phyloP scores from a whole-genome alignment of 2,329 filamentous ascomycete genomes.

The Cordyceps militaris region DNA sequence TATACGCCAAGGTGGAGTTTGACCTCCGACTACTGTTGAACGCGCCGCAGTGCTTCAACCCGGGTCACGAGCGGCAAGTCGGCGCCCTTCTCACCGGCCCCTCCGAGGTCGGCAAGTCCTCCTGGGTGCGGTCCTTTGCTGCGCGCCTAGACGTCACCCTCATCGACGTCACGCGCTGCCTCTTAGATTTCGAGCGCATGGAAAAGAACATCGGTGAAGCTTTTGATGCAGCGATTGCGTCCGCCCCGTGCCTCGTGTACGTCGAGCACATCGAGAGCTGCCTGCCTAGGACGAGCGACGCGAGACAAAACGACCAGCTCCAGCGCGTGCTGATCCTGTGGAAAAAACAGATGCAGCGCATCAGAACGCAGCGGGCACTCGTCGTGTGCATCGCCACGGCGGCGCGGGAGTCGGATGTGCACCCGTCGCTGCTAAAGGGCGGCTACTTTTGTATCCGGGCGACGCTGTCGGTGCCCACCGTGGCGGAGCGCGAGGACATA shows the following conservation, averaged over 20 bases:
- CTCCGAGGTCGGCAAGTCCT: slow-evolving; percentile 73
- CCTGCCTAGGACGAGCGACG: slow-evolving; percentile 67
- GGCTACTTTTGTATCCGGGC: slow-evolving; percentile 79
- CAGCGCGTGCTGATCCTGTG: slow-evolving; percentile 80
- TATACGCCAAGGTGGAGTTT: slow-evolving; percentile 19
- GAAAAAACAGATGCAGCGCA: slow-evolving; percentile 76
- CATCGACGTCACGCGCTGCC: slow-evolving; percentile 43
- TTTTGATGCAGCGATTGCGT: slow-evolving; percentile 70
- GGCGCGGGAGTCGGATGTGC: slow-evolving; percentile 78
- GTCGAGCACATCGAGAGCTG: slow-evolving; percentile 81
- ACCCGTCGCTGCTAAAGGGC: slow-evolving; percentile 66
- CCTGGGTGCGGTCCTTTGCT: slow-evolving; percentile 67
- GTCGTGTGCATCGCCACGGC: slow-evolving; percentile 87
- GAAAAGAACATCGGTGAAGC: slow-evolving; percentile 34
- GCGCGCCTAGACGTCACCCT: slow-evolving; percentile 67
- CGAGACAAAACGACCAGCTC: slow-evolving; percentile 88
- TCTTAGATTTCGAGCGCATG: slow-evolving; percentile 32
- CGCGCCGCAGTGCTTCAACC: slow-evolving; percentile 17
- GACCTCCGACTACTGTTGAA: slow-evolving; percentile 17
- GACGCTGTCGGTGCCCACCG: slow-evolving; percentile 80
- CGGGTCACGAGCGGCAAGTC: slow-evolving; percentile 12
- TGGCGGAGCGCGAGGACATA: slow-evolving; percentile 61
- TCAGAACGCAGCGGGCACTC: slow-evolving; percentile 63
- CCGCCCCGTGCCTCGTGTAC: slow-evolving; percentile 85
- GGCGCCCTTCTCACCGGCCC: slow-evolving; percentile 74